These are phyloP conservation scores for Brassica juncea DNA, from an alignment of 345 rosid genomes.

Conservation along the genomic window DNA sequence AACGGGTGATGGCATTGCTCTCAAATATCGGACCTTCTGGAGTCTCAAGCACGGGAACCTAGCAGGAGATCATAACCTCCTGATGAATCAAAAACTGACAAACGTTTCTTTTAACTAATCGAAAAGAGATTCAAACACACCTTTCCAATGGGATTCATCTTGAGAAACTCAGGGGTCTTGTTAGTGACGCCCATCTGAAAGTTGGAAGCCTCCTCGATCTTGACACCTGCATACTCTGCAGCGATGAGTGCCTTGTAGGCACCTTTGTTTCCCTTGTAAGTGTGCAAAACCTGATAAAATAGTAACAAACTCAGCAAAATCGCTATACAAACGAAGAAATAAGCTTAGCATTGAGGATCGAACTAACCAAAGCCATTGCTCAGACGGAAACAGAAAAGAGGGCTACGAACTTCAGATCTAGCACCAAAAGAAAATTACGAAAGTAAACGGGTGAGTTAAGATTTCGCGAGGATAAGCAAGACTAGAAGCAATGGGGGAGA, in stretches of 20 bases:
- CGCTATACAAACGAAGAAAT: neutral
- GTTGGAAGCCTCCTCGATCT: conserved; percentile 51
- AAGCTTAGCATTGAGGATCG: neutral
- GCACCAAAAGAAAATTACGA: neutral
- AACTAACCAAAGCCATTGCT: conserved; percentile 78
- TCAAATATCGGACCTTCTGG: conserved; percentile 86
- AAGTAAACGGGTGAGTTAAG: neutral
- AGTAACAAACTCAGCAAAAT: neutral
- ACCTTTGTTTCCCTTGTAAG: conserved; percentile 65
- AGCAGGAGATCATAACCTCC: neutral
- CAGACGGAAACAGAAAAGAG: conserved; percentile 30
- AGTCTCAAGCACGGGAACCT: conserved; percentile 97
- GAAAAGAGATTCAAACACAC: conserved; percentile 32
- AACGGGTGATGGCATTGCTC: conserved; percentile 97
- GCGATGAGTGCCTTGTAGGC: conserved; percentile 71
- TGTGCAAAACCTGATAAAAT: conserved; percentile 58
- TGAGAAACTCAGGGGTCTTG: conserved; percentile 82
- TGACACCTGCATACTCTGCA: conserved; percentile 83
- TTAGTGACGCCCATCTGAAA: conserved; percentile 91
- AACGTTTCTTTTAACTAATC: neutral
- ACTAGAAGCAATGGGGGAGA: neutral
- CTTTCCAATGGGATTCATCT: conserved; percentile 98
- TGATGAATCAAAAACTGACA: neutral
- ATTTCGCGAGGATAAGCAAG: neutral
- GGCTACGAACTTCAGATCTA: conserved; percentile 52